These are phyloP conservation scores for Anaeromyces robustus DNA, from an alignment of 192 early-diverging fungal species.

Conservation along the genomic window DNA sequence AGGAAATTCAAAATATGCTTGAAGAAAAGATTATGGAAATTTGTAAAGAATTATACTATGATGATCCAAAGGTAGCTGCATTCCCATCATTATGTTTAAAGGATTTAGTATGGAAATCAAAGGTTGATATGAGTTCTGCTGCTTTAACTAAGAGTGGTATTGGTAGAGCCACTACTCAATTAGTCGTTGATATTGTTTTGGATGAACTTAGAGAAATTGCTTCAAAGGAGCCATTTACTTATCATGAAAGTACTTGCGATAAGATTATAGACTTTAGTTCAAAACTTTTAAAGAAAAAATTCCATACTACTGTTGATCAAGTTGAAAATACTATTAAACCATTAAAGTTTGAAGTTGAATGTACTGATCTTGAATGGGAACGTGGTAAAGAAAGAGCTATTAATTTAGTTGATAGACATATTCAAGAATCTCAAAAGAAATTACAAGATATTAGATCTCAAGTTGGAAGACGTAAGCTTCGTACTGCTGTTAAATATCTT, in stretches of 20 bases:
- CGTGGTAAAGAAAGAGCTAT: slow-evolving; percentile 73
- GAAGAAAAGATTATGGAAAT: slow-evolving; percentile 81
- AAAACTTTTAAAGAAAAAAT: slow-evolving; percentile 72
- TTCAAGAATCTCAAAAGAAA: slow-evolving; percentile 57
- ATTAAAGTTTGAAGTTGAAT: slow-evolving; percentile 94
- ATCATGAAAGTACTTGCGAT: slow-evolving; percentile 64
- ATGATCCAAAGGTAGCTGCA: slow-evolving; percentile 48
- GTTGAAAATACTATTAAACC: slow-evolving; percentile 99
- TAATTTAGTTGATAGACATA: slow-evolving; percentile 56
- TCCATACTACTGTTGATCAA: slow-evolving; percentile 81
- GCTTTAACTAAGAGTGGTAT: slow-evolving; percentile 88
- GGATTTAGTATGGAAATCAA: slow-evolving; percentile 68
- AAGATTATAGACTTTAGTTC: slow-evolving; percentile 70
- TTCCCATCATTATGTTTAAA: slow-evolving; percentile 35
- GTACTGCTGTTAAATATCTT: slow-evolving; percentile 69
- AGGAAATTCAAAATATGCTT: slow-evolving; percentile 73
- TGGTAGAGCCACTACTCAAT: slow-evolving; percentile 77
- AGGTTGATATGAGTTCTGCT: slow-evolving; percentile 66
- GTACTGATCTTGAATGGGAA: slow-evolving; percentile 77
- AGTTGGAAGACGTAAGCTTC: slow-evolving; percentile 63
- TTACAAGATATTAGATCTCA: slow-evolving; percentile 53
- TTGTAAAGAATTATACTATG: slow-evolving; percentile 85
- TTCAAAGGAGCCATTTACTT: slow-evolving; percentile 59
- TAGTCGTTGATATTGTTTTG: slow-evolving; percentile 76
- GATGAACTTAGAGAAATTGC: slow-evolving; percentile 63